Evolutionary conservation across 2,329 filamentous ascomycete species (phyloP), one percentile per base, ranked within the genome.

Genomic region (Ophiostoma sp.): DNA sequence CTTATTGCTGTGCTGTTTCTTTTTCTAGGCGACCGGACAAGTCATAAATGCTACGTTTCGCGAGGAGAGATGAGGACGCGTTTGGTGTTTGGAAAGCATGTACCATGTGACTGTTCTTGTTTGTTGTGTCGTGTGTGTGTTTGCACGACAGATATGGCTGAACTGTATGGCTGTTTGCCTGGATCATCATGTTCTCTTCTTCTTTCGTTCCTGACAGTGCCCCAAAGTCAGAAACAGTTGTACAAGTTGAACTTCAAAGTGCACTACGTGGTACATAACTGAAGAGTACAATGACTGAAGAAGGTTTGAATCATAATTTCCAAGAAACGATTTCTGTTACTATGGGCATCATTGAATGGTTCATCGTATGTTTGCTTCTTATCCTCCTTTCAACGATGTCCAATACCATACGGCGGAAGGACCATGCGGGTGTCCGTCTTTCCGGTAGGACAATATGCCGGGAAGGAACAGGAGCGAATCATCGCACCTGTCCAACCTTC

Each of bases 1-100:
- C 39, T 42, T 8, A 42, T 15, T 2, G 39, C 12, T 42, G 39
- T 11, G 5, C 11, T 42, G 39, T 42, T 42, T 11, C 39, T 42
- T 42, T 57, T 55, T 55, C 52, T 55, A 28, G 52, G 22, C 22
- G 8, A 55, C 52, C n/a, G 52, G 52, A 55, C 52, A 55, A 55
- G 52, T 55, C 57, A 61, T 12, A 22, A 61, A 61, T n/a, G 31
- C 66, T 50, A 48, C 33, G 64, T 69, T 69, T 69, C 45, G 64
- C 22, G 22, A 28, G n/a, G 52, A 42, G 39, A 42, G 12, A 12
- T 15, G 39, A 42, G 39, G 39, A 42, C 11, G 39, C 11, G 11
- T 42, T 5, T 42, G 39, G 39, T 36, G 33, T 4, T 36, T 36
- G 3, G 33, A 4, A 36, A 48, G 15, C 17, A 12, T 48, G 50